phyloP scores from a whole-genome alignment of 2,329 filamentous ascomycete genomes.

The Colletotrichum phormii region DNA sequence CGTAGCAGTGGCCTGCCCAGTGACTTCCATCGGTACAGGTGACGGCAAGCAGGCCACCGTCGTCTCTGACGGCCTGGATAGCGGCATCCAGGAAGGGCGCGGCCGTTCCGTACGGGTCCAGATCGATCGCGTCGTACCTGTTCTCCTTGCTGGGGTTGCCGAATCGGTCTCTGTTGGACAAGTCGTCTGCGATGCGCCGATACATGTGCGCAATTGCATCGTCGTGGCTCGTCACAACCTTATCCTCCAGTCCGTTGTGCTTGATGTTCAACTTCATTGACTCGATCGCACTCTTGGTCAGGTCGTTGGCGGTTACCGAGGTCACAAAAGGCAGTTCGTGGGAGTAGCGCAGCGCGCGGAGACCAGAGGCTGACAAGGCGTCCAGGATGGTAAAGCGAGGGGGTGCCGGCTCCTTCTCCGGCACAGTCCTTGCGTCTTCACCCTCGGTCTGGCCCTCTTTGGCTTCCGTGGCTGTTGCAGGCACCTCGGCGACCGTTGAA shows the following conservation, averaged over 20 bases:
- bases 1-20: conserved; percentile 93
- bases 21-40: conserved; percentile 97
- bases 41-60: conserved; percentile 91
- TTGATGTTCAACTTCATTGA: conserved; percentile 87
- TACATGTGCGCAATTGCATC: conserved; percentile 97
- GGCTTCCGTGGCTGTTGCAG: conserved; percentile 26
- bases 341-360: conserved; percentile 90
- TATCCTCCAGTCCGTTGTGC: conserved; percentile 81
- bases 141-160: conserved; percentile 54
- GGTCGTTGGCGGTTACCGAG: conserved; percentile 88
- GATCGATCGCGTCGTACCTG: conserved; percentile 92
- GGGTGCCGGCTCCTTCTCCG: not conserved
- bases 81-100: conserved; percentile 93
- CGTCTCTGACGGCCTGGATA: conserved; percentile 82
- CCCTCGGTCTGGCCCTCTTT: conserved; percentile 27
- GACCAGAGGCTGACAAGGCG: conserved; percentile 91
- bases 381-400: conserved; percentile 85
- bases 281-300: conserved; percentile 80
- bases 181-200: conserved; percentile 67
- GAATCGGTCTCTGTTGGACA: conserved; percentile 54
- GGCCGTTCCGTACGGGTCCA: conserved; percentile 96
- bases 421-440: conserved; percentile 2
- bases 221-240: conserved; percentile 78
- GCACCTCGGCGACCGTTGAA: conserved; percentile 17
- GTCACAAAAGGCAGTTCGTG: conserved; percentile 90